Evolutionary conservation across 2,329 filamentous ascomycete genomes (phyloP).

Genomic region (Metarhizium brunneum): DNA sequence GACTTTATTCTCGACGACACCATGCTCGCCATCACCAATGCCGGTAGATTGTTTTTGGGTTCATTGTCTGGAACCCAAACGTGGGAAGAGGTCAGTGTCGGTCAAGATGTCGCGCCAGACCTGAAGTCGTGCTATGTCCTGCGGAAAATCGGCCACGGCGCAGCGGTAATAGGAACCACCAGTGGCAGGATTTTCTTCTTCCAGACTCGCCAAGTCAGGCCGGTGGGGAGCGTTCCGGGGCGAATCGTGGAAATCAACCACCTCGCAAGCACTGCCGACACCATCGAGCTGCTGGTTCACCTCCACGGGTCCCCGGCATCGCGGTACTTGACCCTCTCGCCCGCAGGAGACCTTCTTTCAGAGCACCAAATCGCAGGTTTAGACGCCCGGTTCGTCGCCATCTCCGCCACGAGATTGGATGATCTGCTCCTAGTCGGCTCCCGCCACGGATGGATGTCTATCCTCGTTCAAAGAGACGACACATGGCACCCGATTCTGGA

Average conservation of each 20-base stretch:
- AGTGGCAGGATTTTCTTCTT: slow-evolving; percentile 39
- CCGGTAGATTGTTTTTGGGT: slow-evolving; percentile 48
- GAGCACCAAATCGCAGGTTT: slow-evolving; percentile 26
- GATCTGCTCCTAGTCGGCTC: slow-evolving; percentile 44
- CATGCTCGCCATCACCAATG: slow-evolving; percentile 49
- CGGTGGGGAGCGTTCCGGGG: slow-evolving; percentile 22
- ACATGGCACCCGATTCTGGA: slow-evolving; percentile 20
- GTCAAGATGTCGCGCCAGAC: slow-evolving; percentile 22
- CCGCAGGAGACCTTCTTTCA: slow-evolving; percentile 17
- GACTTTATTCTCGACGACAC: slow-evolving; percentile 46
- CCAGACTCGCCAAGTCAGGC: slow-evolving; percentile 9
- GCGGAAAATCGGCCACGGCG: slow-evolving; percentile 25
- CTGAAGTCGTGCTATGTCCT: slow-evolving; percentile 40
- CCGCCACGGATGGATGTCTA: slow-evolving; percentile 38
- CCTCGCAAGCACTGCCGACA: slow-evolving; percentile 15
- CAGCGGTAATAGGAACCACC: slow-evolving; percentile 39
- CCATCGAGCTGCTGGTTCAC: slow-evolving; percentile 32
- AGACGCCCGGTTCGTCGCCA: slow-evolving; percentile 39
- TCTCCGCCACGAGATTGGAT: slow-evolving; percentile 33
- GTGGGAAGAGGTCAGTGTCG: slow-evolving; percentile 34
- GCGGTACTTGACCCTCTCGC: slow-evolving; percentile 29
- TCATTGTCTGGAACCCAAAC: slow-evolving; percentile 18
- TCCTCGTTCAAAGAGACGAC: slow-evolving; percentile 17
- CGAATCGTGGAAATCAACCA: slow-evolving; percentile 44
- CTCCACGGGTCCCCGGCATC: slow-evolving; percentile 36